phyloP scores from a whole-genome alignment of 2,329 filamentous ascomycete species.

The Colletotrichum liriopes region DNA sequence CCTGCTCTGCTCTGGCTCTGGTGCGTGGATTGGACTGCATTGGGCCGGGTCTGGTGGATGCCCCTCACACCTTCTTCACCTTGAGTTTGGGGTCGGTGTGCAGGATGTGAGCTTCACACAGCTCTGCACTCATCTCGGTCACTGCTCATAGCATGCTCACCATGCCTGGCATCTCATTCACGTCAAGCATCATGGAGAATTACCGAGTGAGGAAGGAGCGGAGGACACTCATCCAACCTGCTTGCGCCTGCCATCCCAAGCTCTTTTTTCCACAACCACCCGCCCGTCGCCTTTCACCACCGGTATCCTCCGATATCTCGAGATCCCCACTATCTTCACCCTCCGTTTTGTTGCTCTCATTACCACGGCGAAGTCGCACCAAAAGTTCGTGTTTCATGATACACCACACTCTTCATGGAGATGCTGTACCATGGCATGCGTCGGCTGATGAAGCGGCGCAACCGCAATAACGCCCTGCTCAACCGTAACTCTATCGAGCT shows the following conservation, averaged over 20 bases:
- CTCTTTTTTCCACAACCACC: neutral
- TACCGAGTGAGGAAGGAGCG: slow-evolving; percentile 10
- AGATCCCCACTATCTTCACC: neutral
- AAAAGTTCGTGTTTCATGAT: neutral
- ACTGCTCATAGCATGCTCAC: neutral
- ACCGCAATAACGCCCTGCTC: slow-evolving; percentile 25
- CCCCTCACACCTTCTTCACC: slow-evolving; percentile 29
- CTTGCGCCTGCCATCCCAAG: slow-evolving; percentile 11
- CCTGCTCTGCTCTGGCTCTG: neutral
- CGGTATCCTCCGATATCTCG: neutral
- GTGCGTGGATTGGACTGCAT: neutral
- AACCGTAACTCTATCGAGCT: slow-evolving; percentile 36
- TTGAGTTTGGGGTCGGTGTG: slow-evolving; percentile 17
- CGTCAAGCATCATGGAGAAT: neutral
- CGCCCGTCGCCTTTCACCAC: neutral
- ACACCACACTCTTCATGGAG: slow-evolving; percentile 15
- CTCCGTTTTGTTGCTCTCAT: neutral
- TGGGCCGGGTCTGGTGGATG: slow-evolving; percentile 20
- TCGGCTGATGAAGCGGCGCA: slow-evolving; percentile 31
- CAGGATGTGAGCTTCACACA: neutral
- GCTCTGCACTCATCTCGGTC: slow-evolving; percentile 24
- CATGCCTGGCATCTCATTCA: neutral
- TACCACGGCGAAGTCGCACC: neutral
- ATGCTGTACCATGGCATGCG: slow-evolving; percentile 34
- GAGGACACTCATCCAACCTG: slow-evolving; percentile 1